phyloP scores from a whole-genome alignment of 192 early-diverging fungal species.

The Entomortierella lignicola region DNA sequence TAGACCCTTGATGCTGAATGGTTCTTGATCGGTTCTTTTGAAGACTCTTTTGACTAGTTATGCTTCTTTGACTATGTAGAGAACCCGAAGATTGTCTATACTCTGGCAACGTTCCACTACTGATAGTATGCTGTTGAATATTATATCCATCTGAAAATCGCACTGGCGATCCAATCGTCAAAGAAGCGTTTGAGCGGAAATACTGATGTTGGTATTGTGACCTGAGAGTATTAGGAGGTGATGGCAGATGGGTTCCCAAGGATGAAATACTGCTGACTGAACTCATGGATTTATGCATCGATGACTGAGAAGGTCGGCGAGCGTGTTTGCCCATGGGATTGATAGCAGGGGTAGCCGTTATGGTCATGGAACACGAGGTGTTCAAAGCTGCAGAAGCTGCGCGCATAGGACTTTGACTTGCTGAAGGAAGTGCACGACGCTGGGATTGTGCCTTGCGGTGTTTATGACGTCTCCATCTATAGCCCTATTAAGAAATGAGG shows the following conservation, averaged over 20 bases:
- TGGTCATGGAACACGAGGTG: not conserved
- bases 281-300: constrained; percentile 17
- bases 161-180: not conserved
- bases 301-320: constrained; percentile 7
- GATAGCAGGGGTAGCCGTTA: not conserved
- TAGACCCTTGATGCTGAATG: constrained; percentile 16
- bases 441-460: constrained; percentile 4
- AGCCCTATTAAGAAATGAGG: constrained; percentile 7
- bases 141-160: constrained; percentile 15
- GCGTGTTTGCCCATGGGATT: not conserved
- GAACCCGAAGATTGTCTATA: constrained; percentile 18
- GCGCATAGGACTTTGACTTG: constrained; percentile 4
- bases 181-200: constrained; percentile 1
- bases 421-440: not conserved
- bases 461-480: constrained; percentile 25
- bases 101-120: constrained; percentile 4
- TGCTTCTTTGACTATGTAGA: not conserved
- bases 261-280: constrained; percentile 11
- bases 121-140: not conserved
- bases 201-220: constrained; percentile 34
- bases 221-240: constrained; percentile 5
- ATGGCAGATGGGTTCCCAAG: constrained; percentile 31
- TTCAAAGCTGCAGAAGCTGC: constrained; percentile 12
- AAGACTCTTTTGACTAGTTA: not conserved
- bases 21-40: not conserved